phyloP scores from a whole-genome alignment of 768 basidiomycete genomes.

The Tremella yokohamensis region DNA sequence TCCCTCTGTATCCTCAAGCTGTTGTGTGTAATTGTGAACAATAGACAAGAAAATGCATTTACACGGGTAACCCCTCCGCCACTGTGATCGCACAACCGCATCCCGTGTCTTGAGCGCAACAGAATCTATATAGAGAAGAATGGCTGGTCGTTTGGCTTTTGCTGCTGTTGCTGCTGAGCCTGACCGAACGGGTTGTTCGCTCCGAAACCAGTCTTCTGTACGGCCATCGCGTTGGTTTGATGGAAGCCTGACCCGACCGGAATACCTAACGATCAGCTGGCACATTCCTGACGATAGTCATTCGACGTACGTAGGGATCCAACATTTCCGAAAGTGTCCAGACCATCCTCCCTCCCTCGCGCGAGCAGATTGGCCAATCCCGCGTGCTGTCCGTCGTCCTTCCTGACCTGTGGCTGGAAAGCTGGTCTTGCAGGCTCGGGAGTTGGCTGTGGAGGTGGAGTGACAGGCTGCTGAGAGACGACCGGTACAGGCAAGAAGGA shows the following conservation, averaged over 20 bases:
- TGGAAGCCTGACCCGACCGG: constrained; percentile 54
- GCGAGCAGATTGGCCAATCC: constrained; percentile 78
- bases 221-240: constrained; percentile 49
- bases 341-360: constrained; percentile 72
- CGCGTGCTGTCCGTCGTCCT: constrained; percentile 65
- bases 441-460: constrained; percentile 42
- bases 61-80: too few species aligned
- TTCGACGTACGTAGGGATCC: constrained; percentile 63
- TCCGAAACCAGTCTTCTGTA: constrained; percentile 45
- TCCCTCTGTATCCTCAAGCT: too few species aligned
- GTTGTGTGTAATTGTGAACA: too few species aligned
- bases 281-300: background rate
- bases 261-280: constrained; percentile 52
- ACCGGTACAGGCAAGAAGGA: constrained; percentile 25
- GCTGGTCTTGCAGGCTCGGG: constrained; percentile 55
- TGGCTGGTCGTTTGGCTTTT: constrained; percentile 59
- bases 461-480: constrained; percentile 26
- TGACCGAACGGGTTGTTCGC: constrained; percentile 51
- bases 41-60: too few species aligned
- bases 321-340: constrained; percentile 92
- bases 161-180: constrained; percentile 43
- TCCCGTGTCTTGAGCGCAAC: background rate
- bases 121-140: constrained; percentile 64
- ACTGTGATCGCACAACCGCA: too few species aligned
- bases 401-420: constrained; percentile 32